Conservation (phyloP, 2,329 filamentous ascomycete species). For the Fusarium brachygibbosum region DNA sequence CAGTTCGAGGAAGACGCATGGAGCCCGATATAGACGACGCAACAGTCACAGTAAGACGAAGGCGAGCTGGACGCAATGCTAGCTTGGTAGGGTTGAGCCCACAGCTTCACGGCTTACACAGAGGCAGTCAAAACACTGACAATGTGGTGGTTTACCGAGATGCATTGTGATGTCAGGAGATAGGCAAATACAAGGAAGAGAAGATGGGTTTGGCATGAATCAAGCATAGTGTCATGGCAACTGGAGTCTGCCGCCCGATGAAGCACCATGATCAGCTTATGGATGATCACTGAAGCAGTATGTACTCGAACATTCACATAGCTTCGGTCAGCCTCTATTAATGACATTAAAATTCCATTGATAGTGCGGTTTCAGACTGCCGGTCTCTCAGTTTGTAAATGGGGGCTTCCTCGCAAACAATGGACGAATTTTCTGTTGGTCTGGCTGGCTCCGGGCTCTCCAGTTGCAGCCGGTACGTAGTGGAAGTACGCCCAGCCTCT, state of each 20-base stretch:
- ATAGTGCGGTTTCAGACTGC: neutral
- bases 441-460: constrained; percentile 18
- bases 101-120: constrained; percentile 63
- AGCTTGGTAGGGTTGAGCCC: constrained; percentile 58
- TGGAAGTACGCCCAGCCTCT: constrained; percentile 4
- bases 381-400: constrained; percentile 8
- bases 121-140: constrained; percentile 63
- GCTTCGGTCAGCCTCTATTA: neutral
- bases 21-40: constrained; percentile 9
- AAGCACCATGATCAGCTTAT: neutral
- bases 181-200: constrained; percentile 13
- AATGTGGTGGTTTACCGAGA: constrained; percentile 48
- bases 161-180: constrained; percentile 17
- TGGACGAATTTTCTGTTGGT: constrained; percentile 19
- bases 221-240: constrained; percentile 12
- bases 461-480: constrained; percentile 1
- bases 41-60: constrained; percentile 8
- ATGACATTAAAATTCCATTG: neutral
- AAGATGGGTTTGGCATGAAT: constrained; percentile 18
- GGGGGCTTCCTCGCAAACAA: constrained; percentile 3
- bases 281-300: neutral
- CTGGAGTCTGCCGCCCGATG: neutral
- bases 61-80: constrained; percentile 45
- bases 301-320: constrained; percentile 1
- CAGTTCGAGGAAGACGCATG: constrained; percentile 28